A percentile compares a stretch with the other conserved stretches of the same genome.
Evolutionary conservation across 2,329 filamentous ascomycete species (phyloP).

Genomic region (Hypoxylon sp.): DNA sequence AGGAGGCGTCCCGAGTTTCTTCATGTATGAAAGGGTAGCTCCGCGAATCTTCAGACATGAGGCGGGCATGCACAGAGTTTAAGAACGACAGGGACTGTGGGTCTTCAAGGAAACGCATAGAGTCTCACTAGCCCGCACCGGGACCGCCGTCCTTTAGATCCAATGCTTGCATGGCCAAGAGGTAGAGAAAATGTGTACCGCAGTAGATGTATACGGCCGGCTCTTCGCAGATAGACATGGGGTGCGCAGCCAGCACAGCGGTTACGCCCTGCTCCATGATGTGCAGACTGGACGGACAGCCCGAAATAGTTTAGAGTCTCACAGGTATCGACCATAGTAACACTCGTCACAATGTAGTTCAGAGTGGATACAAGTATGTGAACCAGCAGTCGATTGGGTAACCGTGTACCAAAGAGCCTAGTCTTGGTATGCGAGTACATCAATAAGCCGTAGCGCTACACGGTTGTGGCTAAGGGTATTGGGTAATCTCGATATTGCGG

Average conservation of each 20-base stretch:
- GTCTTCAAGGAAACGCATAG: slow-evolving; percentile 49
- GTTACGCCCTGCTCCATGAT: slow-evolving; percentile 49
- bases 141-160: slow-evolving; percentile 51
- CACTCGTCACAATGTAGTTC: slow-evolving; percentile 17
- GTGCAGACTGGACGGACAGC: slow-evolving; percentile 46
- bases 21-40: slow-evolving; percentile 53
- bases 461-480: slow-evolving; percentile 43
- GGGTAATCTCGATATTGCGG: slow-evolving; percentile 43
- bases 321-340: slow-evolving; percentile 39
- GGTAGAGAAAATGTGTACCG: slow-evolving; percentile 28
- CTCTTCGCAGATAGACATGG: slow-evolving; percentile 22
- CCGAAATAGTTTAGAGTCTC: slow-evolving; percentile 42
- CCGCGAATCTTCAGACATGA: slow-evolving; percentile 53
- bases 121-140: slow-evolving; percentile 52
- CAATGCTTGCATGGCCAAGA: slow-evolving; percentile 48
- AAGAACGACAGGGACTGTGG: slow-evolving; percentile 58
- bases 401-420: slow-evolving; percentile 35
- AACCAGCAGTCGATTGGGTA: slow-evolving; percentile 47
- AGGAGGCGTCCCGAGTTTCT: slow-evolving; percentile 54
- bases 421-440: slow-evolving; percentile 32
- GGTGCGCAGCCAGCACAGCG: slow-evolving; percentile 39
- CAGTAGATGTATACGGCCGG: slow-evolving; percentile 23
- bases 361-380: slow-evolving; percentile 40
- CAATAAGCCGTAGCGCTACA: slow-evolving; percentile 47
- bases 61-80: slow-evolving; percentile 58